Percentiles rank a stretch among this genome's conserved stretches.
Evolutionary conservation across 116 monocot genomes (phyloP).

Genomic region (Cymodocea nodosa): DNA sequence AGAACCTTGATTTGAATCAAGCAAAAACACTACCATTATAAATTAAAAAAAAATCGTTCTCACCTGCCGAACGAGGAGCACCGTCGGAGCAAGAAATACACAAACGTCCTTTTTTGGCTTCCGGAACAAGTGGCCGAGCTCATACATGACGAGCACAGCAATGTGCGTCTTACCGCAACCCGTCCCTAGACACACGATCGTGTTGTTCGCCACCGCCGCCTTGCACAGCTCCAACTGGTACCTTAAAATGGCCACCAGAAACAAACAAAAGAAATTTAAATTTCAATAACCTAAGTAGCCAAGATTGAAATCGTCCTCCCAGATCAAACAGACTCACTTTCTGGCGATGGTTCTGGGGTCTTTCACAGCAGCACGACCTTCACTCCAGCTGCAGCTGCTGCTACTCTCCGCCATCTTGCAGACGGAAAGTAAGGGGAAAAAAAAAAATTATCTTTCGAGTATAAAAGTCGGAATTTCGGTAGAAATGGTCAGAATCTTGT

Average conservation of each 20-base stretch:
- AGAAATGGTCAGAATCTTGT: too few relatives aligned
- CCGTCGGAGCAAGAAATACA: slow-evolving; percentile 79
- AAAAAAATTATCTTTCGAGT: too few relatives aligned
- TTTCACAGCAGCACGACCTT: neutral
- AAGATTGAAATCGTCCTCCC: neutral
- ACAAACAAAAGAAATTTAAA: neutral
- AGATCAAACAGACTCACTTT: slow-evolving; percentile 11
- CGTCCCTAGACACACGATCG: slow-evolving; percentile 78
- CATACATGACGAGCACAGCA: slow-evolving; percentile 83
- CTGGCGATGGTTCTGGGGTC: slow-evolving; percentile 19
- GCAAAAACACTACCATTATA: too few relatives aligned
- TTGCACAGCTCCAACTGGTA: slow-evolving; percentile 88
- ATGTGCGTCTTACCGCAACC: slow-evolving; percentile 97
- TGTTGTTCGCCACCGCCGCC: slow-evolving; percentile 70
- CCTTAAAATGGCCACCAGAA: slow-evolving; percentile 13
- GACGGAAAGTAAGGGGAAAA: too few relatives aligned
- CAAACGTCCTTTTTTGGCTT: slow-evolving; percentile 65
- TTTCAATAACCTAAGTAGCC: neutral
- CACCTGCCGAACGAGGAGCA: slow-evolving; percentile 86
- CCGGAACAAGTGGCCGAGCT: slow-evolving; percentile 51
- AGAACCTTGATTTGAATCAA: too few relatives aligned
- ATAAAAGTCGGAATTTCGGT: too few relatives aligned
- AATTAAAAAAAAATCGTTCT: neutral
- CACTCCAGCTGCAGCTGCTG: too few relatives aligned
- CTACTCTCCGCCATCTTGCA: too few relatives aligned